phyloP scores from a whole-genome alignment of 2,329 filamentous ascomycete genomes.

The Colletotrichum magnum region DNA sequence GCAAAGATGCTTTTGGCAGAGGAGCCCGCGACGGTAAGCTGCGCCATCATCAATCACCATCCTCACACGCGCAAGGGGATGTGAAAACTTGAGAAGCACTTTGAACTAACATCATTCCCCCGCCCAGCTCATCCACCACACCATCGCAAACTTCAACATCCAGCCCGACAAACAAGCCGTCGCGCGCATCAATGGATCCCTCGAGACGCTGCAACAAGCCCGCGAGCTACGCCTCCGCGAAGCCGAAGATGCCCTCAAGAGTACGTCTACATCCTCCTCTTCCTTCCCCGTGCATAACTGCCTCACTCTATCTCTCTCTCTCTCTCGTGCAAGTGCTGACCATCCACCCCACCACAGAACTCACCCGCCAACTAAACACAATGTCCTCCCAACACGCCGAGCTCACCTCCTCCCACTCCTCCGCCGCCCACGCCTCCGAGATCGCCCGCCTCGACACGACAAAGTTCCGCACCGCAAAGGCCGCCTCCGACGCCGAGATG shows the following conservation, averaged over 20 bases:
- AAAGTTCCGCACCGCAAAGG: slow-evolving; percentile 96
- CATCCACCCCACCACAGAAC: slow-evolving; percentile 55
- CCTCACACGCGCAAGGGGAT: neutral
- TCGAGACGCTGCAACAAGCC: slow-evolving; percentile 86
- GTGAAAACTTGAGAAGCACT: neutral
- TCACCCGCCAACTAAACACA: slow-evolving; percentile 82
- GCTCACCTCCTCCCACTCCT: slow-evolving; percentile 80
- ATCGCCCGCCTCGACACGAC: slow-evolving; percentile 91
- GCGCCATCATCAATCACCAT: neutral
- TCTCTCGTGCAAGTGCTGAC: slow-evolving; percentile 44
- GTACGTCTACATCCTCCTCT: slow-evolving; percentile 48
- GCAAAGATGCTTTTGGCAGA: slow-evolving; percentile 92
- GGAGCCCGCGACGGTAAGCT: slow-evolving; percentile 84
- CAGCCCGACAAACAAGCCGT: slow-evolving; percentile 88
- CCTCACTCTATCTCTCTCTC: slow-evolving; percentile 31
- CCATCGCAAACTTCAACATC: slow-evolving; percentile 95
- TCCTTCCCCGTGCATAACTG: slow-evolving; percentile 39
- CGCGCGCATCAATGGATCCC: slow-evolving; percentile 85
- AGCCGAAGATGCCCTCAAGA: slow-evolving; percentile 76
- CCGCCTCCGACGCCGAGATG: slow-evolving; percentile 88
- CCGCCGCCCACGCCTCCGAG: slow-evolving; percentile 83
- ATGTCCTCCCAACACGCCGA: slow-evolving; percentile 84
- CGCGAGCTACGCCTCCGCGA: slow-evolving; percentile 84
- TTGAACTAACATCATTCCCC: neutral
- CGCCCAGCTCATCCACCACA: slow-evolving; percentile 87